These are phyloP conservation scores for Piper longum DNA, from an alignment of 164 flowering plant genomes.

Conservation along the genomic window DNA sequence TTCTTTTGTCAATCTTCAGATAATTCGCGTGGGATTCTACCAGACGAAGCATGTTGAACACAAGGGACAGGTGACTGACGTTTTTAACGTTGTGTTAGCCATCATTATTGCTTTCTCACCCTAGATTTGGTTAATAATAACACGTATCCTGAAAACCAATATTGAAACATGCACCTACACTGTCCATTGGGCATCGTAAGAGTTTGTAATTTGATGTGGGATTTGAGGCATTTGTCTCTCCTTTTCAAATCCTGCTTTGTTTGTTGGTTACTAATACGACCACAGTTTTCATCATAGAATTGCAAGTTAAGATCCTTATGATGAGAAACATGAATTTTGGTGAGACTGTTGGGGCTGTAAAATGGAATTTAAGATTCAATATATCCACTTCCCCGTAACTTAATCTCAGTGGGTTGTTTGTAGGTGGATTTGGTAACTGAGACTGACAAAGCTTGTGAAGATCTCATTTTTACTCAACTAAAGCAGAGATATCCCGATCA, in stretches of 20 bases:
- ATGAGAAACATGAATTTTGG: not conserved
- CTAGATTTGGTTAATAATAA: not conserved
- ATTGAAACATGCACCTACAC: not conserved
- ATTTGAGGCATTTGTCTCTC: not conserved
- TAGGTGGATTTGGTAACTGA: slow-evolving; percentile 99
- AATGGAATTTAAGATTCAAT: not conserved
- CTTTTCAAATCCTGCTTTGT: not conserved
- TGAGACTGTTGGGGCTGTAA: not conserved
- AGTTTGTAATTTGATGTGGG: not conserved
- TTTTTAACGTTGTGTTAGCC: not conserved
- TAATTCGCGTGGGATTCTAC: slow-evolving; percentile 64
- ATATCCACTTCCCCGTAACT: not conserved
- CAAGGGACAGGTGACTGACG: slow-evolving; percentile 55
- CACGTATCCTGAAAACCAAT: not conserved
- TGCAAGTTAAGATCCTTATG: not conserved
- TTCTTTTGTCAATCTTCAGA: slow-evolving; percentile 20
- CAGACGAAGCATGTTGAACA: slow-evolving; percentile 69
- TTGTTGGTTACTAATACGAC: not conserved
- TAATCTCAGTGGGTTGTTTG: slow-evolving; percentile 4
- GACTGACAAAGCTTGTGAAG: slow-evolving; percentile 95
- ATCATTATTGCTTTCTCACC: not conserved
- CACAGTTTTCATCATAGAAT: not conserved
- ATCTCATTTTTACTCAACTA: slow-evolving; percentile 66
- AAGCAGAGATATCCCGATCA: slow-evolving; percentile 60
- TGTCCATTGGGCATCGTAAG: not conserved